These are phyloP conservation scores for Leccinum rimulosum DNA, from an alignment of 768 basidiomycete species.

Conservation along the genomic window DNA sequence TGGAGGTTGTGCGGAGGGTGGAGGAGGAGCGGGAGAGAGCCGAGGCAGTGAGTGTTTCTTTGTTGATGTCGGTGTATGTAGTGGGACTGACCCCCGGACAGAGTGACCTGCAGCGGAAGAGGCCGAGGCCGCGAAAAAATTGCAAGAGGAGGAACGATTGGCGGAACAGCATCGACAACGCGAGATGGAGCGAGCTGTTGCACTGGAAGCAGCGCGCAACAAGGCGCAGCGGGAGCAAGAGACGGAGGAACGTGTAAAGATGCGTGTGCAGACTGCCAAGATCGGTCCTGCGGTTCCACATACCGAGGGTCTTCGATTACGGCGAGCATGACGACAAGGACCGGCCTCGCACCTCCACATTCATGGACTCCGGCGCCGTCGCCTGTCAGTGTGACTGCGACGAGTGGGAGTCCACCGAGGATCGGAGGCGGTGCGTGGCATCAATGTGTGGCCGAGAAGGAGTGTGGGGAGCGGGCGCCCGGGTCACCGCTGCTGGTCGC, in stretches of 20 bases:
- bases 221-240: conserved; percentile 68
- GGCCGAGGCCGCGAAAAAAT: conserved; percentile 47
- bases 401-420: not conserved
- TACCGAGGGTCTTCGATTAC: conserved; percentile 17
- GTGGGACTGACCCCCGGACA: conserved; percentile 4
- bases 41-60: conserved; percentile 42
- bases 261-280: conserved; percentile 32
- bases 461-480: too few relatives aligned
- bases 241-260: conserved; percentile 46
- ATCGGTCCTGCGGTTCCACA: conserved; percentile 17
- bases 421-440: too few relatives aligned
- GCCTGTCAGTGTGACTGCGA: not conserved
- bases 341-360: conserved; percentile 37
- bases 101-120: too few relatives aligned
- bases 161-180: conserved; percentile 52
- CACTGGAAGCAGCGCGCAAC: conserved; percentile 48
- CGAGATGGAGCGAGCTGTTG: conserved; percentile 50
- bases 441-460: too few relatives aligned
- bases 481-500: too few relatives aligned
- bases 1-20: conserved; percentile 15
- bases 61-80: too few relatives aligned
- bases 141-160: conserved; percentile 43
- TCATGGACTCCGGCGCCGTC: conserved; percentile 54
- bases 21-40: conserved; percentile 44
- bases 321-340: not conserved